phyloP scores from a whole-genome alignment of 805 yeast species.

The Suhomyces vadensis region DNA sequence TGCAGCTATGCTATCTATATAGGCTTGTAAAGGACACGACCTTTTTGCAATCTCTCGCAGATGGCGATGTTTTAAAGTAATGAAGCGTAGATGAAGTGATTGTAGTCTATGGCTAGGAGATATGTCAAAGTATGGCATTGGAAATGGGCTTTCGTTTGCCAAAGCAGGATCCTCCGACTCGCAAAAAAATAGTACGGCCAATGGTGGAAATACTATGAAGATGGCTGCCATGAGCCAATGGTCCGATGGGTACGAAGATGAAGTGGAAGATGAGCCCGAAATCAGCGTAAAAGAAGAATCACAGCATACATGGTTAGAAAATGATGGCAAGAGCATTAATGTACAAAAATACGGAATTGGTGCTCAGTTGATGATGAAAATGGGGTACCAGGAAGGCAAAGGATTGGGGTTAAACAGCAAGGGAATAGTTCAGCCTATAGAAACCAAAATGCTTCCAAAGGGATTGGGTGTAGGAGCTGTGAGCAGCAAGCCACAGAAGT shows the following conservation, averaged over 20 bases:
- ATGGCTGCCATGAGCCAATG: conserved; percentile 6
- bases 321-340: not conserved
- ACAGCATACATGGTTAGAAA: conserved; percentile 1
- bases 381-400: conserved; percentile 85
- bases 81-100: not conserved
- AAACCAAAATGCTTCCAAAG: conserved; percentile 62
- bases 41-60: conserved; percentile 5
- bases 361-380: conserved; percentile 68
- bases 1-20: not conserved
- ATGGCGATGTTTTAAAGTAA: not conserved
- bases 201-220: not conserved
- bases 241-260: conserved; percentile 19
- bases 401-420: conserved; percentile 76
- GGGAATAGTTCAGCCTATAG: conserved; percentile 83
- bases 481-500: conserved; percentile 29
- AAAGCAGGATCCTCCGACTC: conserved; percentile 1
- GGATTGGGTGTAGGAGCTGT: conserved; percentile 77
- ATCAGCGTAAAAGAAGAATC: conserved; percentile 10
- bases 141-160: conserved; percentile 13
- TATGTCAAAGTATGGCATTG: conserved; percentile 7
- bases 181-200: not conserved
- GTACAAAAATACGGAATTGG: conserved; percentile 72
- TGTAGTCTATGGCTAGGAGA: not conserved
- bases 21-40: conserved; percentile 1
- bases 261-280: conserved; percentile 14